Base-by-base conservation (phyloP, 2,329 filamentous ascomycete species). In the Fonsecaea pedrosoi region DNA sequence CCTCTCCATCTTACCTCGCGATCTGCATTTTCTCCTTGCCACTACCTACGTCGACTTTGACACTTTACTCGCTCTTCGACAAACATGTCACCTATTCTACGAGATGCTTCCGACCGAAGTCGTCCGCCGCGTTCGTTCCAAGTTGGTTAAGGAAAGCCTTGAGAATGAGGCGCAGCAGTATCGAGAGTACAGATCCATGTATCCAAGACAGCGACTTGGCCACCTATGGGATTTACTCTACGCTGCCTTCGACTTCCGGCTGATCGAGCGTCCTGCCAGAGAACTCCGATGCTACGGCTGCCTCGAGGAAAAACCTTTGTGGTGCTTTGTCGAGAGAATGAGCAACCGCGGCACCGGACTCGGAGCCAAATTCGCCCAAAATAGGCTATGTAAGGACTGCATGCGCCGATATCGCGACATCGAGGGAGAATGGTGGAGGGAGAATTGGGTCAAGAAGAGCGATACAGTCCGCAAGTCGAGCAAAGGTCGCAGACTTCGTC, bases 291-390 rank as follows among this genome's bases (percentile, higher is more conserved):
- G 67, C 54, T 71, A 68, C 50, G 69, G 67, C 3, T 71, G 69
- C 40, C 67, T 71, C 4, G 62, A 71, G 53, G 40, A 60, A 15
- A 71, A 71, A 50, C 67, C 69, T 3, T 37, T 71, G 34, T 67
- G 63, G 60, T 56, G 45, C 42, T 71, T 71, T 37, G 67, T 71
- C 10, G 69, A 71, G 57, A 65, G 65, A 50, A 71, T 71, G 69
- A 71, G 65, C 60, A 69, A 55, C 32, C 62, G 65, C 4, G 69
- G 69, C 34, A 69, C 67, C 1, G 69, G 67, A 8, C 63, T 71
- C 0, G 67, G 69, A 5, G 69, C 62, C 7, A 65, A 59, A 42
- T 68, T 34, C 10, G 69, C 69, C 54, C 59, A 54, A 15, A 55
- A 68, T 45, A 55, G 69, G 30, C 53, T 69, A 54, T 71, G 69